These are phyloP conservation scores for Penicillium roqueforti DNA, from an alignment of 495 filamentous ascomycete species.

Conservation along the genomic window DNA sequence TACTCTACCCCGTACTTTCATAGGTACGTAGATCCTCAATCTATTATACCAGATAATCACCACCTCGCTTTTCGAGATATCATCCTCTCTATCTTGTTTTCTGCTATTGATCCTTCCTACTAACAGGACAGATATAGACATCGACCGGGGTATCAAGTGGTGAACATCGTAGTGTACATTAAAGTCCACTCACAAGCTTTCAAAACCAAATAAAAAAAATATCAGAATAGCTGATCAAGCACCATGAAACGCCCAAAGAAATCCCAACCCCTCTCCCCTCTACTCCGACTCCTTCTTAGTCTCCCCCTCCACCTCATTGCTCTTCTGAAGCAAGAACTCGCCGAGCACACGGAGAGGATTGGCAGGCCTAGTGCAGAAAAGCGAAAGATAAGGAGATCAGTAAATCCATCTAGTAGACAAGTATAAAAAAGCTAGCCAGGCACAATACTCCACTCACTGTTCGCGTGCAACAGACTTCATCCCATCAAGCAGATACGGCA, in stretches of 20 bases:
- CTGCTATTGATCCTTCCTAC: neutral
- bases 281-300: conserved; percentile 20
- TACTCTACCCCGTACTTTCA: too few relatives aligned
- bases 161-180: neutral
- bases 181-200: neutral
- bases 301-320: conserved; percentile 63
- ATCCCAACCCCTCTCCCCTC: neutral
- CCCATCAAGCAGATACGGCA: conserved; percentile 77
- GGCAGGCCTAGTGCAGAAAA: conserved; percentile 49
- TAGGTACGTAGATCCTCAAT: too few relatives aligned
- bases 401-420: neutral
- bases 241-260: neutral
- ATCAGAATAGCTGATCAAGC: neutral
- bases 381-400: conserved; percentile 1
- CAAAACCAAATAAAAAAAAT: neutral
- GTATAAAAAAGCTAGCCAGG: neutral
- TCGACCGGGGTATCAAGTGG: conserved; percentile 2
- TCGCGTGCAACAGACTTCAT: conserved; percentile 85
- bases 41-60: too few relatives aligned
- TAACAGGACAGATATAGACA: neutral
- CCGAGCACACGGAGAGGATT: conserved; percentile 83
- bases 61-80: neutral
- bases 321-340: conserved; percentile 79
- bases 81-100: neutral
- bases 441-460: conserved; percentile 56